Conservation (phyloP, 2,329 filamentous ascomycete genomes). For the Monosporascus sp. region DNA sequence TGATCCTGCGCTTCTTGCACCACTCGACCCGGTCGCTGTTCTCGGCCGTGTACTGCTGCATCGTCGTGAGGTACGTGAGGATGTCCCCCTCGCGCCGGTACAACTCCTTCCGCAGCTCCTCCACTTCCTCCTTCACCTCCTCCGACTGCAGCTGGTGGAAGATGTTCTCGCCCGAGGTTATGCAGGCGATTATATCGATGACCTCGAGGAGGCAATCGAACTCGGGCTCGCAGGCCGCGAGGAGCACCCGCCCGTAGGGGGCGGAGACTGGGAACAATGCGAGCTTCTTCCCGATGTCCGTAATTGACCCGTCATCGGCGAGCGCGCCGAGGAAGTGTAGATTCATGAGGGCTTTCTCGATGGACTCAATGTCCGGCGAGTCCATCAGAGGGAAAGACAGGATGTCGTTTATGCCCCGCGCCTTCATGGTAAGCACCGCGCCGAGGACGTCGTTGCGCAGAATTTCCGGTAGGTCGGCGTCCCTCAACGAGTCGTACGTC, state of each 20-base stretch:
- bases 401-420: constrained; percentile 77
- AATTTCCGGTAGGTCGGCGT: constrained; percentile 81
- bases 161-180: constrained; percentile 58
- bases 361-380: constrained; percentile 66
- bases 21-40: constrained; percentile 49
- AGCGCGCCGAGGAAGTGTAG: constrained; percentile 75
- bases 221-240: constrained; percentile 68
- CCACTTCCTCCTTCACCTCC: constrained; percentile 48
- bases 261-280: constrained; percentile 79
- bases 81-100: constrained; percentile 59
- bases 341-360: constrained; percentile 77
- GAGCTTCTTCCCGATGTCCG: constrained; percentile 66
- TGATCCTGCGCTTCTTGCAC: constrained; percentile 54
- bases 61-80: constrained; percentile 58
- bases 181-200: constrained; percentile 73
- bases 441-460: constrained; percentile 82
- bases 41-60: constrained; percentile 56
- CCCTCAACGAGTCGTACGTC: constrained; percentile 63
- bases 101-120: constrained; percentile 50
- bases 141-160: constrained; percentile 56
- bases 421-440: constrained; percentile 88
- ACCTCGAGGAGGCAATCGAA: constrained; percentile 71
- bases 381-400: constrained; percentile 82
- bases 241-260: constrained; percentile 71
- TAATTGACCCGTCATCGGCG: constrained; percentile 67